Base-by-base conservation (phyloP, 306 rosid genomes). In the Rubus parviflorus region DNA sequence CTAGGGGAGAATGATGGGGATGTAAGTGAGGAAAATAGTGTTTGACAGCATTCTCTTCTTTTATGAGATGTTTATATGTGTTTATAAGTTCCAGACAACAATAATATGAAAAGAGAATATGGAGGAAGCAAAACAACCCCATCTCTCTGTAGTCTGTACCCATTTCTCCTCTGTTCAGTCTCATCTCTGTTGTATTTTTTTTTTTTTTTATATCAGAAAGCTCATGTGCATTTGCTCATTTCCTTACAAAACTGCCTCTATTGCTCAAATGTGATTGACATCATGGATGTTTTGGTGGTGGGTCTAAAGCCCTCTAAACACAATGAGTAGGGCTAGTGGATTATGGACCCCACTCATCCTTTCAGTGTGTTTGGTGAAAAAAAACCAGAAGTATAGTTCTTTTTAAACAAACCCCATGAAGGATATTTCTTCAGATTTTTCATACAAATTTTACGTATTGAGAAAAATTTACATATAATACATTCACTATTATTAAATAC, bases 81-180 rank as follows among this genome's bases (percentile, higher is more conserved):
- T 90, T 75, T 77, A 86, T 88, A 88, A 83, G 82, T 83, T 86
- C 22, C 43, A 80, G 83, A 80, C 86, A 81, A 81, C 66, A 92
- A 87, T 80, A 86, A 82, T 57, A 61, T 63, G 41, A 76, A 46
- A 56, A 43, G 54, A 62, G 82, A 78, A 70, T 42, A 62, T 15
- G 80, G 85, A 75, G 11, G 19, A 52, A 16, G 57, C 37, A 9
- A 22, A 41, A 63, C 11, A 62, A 16, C 11, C 77, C 73, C 77
- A n/a, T 72, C 77, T 75, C 75, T 58, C 68, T 6, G 20, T 6
- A 17, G 20, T 14, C 20, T 62, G 1, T 60, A 40, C 78, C 82
- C 81, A 64, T 76, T 73, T 67, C 72, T 76, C 51, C 68, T 77
- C 6, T 3, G 14, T 23, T 51, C 10, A 63, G 67, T 6, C 61